A percentile compares a stretch with the other conserved stretches of the same genome.
Evolutionary conservation across 2,329 filamentous ascomycete genomes (phyloP).

Genomic region (Ophiostoma montium): DNA sequence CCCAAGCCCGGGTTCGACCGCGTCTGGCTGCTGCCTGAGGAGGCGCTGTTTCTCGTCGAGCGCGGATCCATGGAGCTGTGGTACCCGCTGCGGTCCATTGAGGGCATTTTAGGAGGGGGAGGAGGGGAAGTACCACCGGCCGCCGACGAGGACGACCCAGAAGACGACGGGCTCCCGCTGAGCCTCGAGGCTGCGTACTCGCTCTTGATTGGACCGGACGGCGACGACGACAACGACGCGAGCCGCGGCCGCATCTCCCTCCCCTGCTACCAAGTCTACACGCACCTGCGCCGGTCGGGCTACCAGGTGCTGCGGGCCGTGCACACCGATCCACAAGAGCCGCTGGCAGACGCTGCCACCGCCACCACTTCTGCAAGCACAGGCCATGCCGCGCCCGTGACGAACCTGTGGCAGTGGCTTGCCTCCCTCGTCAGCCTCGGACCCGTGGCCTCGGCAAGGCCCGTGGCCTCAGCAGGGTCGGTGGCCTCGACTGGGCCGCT

Average conservation of each 20-base stretch:
- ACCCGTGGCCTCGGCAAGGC: too few relatives aligned
- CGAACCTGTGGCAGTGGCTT: constrained; percentile 38
- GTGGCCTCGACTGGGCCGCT: constrained; percentile 37
- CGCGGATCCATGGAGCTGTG: constrained; percentile 75
- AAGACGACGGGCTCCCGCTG: constrained; percentile 60
- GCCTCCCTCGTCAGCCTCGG: constrained; percentile 24
- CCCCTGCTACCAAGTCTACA: constrained; percentile 78
- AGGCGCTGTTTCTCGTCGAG: constrained; percentile 80
- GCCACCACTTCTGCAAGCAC: too few relatives aligned
- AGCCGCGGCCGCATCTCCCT: constrained; percentile 43
- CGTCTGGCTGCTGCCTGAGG: constrained; percentile 80
- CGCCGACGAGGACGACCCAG: constrained; percentile 32
- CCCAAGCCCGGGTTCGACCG: constrained; percentile 36
- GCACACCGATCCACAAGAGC: background rate
- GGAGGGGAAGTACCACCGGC: constrained; percentile 15
- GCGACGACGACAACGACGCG: background rate
- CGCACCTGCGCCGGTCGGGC: constrained; percentile 67
- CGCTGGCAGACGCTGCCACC: background rate
- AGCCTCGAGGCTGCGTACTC: constrained; percentile 85
- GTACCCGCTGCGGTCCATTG: constrained; percentile 52
- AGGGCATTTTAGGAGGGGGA: constrained; percentile 27
- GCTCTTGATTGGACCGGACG: constrained; percentile 60
- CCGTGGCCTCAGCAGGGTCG: background rate
- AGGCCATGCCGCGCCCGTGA: constrained; percentile 4
- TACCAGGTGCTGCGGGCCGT: constrained; percentile 47